Evolutionary conservation across 2,329 filamentous ascomycete genomes (phyloP).

Genomic region (Aspergillus terreus): DNA sequence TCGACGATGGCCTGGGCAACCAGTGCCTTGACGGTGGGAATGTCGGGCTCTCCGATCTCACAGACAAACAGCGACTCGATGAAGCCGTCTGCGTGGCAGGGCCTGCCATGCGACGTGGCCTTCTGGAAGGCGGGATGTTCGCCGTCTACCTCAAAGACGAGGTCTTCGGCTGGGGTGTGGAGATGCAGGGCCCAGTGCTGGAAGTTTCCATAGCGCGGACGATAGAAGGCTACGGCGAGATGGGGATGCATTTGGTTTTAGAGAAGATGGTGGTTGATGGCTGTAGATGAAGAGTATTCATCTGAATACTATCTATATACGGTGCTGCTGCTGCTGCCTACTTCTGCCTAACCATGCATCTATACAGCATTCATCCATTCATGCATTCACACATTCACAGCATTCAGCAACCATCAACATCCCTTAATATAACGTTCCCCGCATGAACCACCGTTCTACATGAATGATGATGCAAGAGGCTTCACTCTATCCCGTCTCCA

Average conservation of each 20-base stretch:
- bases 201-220: conserved; percentile 20
- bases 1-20: conserved; percentile 13
- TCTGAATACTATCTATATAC: no score
- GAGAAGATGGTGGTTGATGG: background rate
- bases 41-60: conserved; percentile 7
- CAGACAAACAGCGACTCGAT: conserved; percentile 11
- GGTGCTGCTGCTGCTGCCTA: no score
- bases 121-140: conserved; percentile 16
- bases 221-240: conserved; percentile 10
- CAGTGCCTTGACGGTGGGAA: conserved; percentile 10
- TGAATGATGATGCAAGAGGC: conserved; percentile 1
- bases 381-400: no score
- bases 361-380: no score
- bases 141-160: conserved; percentile 21
- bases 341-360: no score
- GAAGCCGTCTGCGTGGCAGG: conserved; percentile 7
- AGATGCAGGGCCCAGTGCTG: conserved; percentile 21
- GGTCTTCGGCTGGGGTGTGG: conserved; percentile 9
- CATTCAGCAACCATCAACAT: no score
- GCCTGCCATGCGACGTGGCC: conserved; percentile 7
- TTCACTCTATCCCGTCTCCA: background rate
- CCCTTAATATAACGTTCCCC: no score
- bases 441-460: no score
- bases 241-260: background rate
- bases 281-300: background rate